Base-by-base conservation (phyloP, 2,329 filamentous ascomycete species). In the Gnomoniopsis sp. region DNA sequence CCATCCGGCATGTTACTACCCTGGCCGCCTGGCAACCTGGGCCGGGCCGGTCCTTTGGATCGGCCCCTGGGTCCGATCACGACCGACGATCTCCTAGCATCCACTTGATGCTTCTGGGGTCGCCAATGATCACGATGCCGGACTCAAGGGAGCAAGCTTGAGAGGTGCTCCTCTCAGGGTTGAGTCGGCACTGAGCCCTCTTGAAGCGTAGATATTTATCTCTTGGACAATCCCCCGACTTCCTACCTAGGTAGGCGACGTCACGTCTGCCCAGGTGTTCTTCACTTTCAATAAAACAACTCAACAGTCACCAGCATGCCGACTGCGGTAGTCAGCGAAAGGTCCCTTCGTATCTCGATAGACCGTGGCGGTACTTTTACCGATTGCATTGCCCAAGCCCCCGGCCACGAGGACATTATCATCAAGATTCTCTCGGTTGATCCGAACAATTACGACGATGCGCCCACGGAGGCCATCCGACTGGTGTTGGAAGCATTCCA, bases 281-380 rank as follows among this genome's bases (percentile, higher is more conserved):
- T n/a, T n/a, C n/a, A n/a, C n/a, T n/a, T n/a, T n/a, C n/a, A n/a
- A n/a, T 8, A 30, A 7, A 38, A 52, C 34, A 52, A 52, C n/a
- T n/a, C n/a, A 8, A 59, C 57, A 1, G 55, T 59, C 17, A 55
- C 57, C 34, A 52, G 51, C 14, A 30, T 30, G 26, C 26, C 26
- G 14, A 79, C 79, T 76, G 66, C 69, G 47, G 66, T 71, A 19
- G 58, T 65, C 51, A 55, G 66, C 21, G 73, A 74, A 64, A 80
- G 84, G 62, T 87, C 87, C 58, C 86, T 91, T 66, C 86, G 88
- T 69, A 91, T 92, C 65, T 88, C 89, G 64, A 92, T 92, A 59
- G 82, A 84, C 68, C 87, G 92, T 62, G 92, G 92, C 65, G 92
- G 92, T 59, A 96, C 92, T 30, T 96, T 96, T 71, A 96, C 92